Evolutionary conservation across 805 yeast species (phyloP).

Genomic region (Barnettozyma botsteinii): DNA sequence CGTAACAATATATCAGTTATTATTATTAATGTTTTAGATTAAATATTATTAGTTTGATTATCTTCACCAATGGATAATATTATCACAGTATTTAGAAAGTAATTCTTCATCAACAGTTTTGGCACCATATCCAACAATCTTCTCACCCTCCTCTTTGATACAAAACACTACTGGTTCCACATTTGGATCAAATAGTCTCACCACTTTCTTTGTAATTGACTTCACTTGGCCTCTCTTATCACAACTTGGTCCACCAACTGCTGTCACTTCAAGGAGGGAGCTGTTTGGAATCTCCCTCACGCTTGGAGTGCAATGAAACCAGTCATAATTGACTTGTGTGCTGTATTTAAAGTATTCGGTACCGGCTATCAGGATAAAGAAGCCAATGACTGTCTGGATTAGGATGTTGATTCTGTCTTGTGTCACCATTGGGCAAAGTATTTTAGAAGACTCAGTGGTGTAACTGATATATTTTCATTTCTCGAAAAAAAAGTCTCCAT

Average conservation of each 20-base stretch:
- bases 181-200: conserved; percentile 36
- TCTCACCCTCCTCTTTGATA: conserved; percentile 28
- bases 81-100: conserved; percentile 15
- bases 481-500: too few species aligned
- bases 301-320: conserved; percentile 40
- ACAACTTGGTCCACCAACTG: conserved; percentile 39
- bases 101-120: conserved; percentile 15
- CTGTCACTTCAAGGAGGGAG: conserved; percentile 28
- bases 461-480: neutral
- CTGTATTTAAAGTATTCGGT: conserved; percentile 39
- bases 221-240: conserved; percentile 39
- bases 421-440: conserved; percentile 10
- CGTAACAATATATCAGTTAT: too few species aligned
- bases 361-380: conserved; percentile 32
- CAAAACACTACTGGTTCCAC: conserved; percentile 31
- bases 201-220: conserved; percentile 33
- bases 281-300: conserved; percentile 22
- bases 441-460: neutral
- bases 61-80: conserved; percentile 24
- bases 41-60: neutral
- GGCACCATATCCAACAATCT: conserved; percentile 21
- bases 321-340: conserved; percentile 35
- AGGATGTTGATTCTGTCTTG: conserved; percentile 19
- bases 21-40: too few species aligned
- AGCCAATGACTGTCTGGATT: conserved; percentile 25